phyloP scores from a whole-genome alignment of 495 filamentous ascomycete genomes.

The Aspergillus diversus region DNA sequence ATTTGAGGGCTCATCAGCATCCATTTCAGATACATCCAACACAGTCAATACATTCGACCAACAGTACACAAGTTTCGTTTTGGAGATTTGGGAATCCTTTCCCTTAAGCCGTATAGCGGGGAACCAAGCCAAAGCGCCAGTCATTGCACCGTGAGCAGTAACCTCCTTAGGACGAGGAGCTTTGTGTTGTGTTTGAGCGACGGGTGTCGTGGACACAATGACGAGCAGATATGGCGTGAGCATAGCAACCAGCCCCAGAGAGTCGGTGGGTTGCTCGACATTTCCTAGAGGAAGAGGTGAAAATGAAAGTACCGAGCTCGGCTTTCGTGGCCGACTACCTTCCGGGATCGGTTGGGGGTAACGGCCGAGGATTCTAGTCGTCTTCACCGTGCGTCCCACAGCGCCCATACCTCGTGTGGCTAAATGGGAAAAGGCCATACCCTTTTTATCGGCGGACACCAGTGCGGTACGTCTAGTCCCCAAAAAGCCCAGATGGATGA shows the following conservation, averaged over 20 bases:
- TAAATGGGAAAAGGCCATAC: slow-evolving; percentile 98
- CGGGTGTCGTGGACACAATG: slow-evolving; percentile 92
- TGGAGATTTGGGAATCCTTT: slow-evolving; percentile 54
- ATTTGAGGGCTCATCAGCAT: slow-evolving; percentile 62
- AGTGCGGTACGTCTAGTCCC: slow-evolving; percentile 92
- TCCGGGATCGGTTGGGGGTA: slow-evolving; percentile 70
- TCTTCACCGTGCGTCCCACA: slow-evolving; percentile 83
- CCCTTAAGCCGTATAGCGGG: slow-evolving; percentile 90
- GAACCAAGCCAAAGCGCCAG: slow-evolving; percentile 95
- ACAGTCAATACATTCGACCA: slow-evolving; percentile 97
- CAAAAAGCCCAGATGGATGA: slow-evolving; percentile 93
- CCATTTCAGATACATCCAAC: slow-evolving; percentile 78
- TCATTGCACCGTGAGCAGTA: slow-evolving; percentile 85
- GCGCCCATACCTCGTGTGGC: slow-evolving; percentile 89
- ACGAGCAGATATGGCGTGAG: slow-evolving; percentile 94
- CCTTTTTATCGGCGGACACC: slow-evolving; percentile 94
- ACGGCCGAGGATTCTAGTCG: slow-evolving; percentile 85
- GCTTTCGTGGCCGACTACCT: slow-evolving; percentile 72
- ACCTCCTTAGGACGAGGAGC: slow-evolving; percentile 87
- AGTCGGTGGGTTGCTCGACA: slow-evolving; percentile 83
- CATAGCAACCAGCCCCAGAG: slow-evolving; percentile 90
- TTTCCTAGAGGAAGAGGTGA: slow-evolving; percentile 89
- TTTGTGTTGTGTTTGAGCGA: slow-evolving; percentile 96
- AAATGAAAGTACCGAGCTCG: slow-evolving; percentile 94
- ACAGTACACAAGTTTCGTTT: slow-evolving; percentile 88